phyloP scores from a whole-genome alignment of 805 yeast genomes.

The Hanseniaspora jakobsenii region DNA sequence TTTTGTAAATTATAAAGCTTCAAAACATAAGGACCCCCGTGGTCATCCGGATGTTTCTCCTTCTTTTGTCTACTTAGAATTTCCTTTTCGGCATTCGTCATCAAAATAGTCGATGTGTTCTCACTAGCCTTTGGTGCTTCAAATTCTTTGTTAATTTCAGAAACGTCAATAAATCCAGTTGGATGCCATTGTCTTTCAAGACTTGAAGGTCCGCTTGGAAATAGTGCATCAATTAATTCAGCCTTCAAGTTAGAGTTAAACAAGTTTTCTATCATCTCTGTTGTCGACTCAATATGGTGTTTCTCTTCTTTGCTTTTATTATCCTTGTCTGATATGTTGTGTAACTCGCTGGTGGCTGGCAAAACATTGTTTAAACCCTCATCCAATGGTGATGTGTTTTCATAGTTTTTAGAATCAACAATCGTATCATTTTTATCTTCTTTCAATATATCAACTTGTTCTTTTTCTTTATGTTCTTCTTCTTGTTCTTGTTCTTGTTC shows the following conservation, averaged over 20 bases:
- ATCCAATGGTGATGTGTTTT: neutral
- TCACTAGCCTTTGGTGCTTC: constrained; percentile 7
- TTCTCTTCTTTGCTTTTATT: neutral
- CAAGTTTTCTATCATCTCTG: neutral
- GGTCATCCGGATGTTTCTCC: constrained; percentile 13
- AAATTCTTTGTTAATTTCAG: constrained; percentile 7
- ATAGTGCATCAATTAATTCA: neutral
- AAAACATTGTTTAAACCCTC: too few relatives aligned
- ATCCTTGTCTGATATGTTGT: neutral
- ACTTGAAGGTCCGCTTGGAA: too few relatives aligned
- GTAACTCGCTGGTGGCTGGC: too few relatives aligned
- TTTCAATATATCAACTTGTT: neutral
- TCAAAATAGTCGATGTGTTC: constrained; percentile 11
- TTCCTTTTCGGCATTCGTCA: constrained; percentile 14
- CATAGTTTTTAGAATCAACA: too few relatives aligned
- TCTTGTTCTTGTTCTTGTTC: neutral
- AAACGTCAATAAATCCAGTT: neutral
- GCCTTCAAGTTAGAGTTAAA: constrained; percentile 4
- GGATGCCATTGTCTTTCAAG: constrained; percentile 6
- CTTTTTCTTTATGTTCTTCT: neutral
- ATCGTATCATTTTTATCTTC: neutral
- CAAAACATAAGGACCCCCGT: constrained; percentile 50
- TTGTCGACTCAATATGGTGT: neutral
- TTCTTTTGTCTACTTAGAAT: constrained; percentile 4
- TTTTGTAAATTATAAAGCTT: constrained; percentile 52